These are phyloP conservation scores for Begonia fuchsioides DNA, from an alignment of 306 rosid genomes.

Conservation along the genomic window DNA sequence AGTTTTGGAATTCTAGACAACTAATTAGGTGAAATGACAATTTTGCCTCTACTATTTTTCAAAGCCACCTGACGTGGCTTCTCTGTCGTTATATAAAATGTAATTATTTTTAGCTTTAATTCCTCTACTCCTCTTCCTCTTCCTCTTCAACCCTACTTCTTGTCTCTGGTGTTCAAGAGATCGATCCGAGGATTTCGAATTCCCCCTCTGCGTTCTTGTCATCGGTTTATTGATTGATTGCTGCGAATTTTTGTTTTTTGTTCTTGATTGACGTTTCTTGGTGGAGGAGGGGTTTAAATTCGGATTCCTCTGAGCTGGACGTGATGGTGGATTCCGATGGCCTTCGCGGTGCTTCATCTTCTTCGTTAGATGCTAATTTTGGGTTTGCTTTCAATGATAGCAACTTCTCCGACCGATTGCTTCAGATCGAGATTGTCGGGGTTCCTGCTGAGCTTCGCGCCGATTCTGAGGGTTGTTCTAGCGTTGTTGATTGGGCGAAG, in stretches of 20 bases:
- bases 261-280: not conserved
- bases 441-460: slow-evolving; percentile 34
- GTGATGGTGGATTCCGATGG: slow-evolving; percentile 51
- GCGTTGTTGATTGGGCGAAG: slow-evolving; percentile 85
- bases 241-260: slow-evolving; percentile 6
- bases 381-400: slow-evolving; percentile 93
- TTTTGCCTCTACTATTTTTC: no score
- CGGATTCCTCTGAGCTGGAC: slow-evolving; percentile 79
- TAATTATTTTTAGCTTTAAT: not conserved
- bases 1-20: no score
- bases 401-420: slow-evolving; percentile 85
- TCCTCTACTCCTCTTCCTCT: not conserved
- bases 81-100: no score
- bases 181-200: no score
- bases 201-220: no score
- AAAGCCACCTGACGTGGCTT: no score
- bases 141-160: not conserved
- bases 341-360: slow-evolving; percentile 26
- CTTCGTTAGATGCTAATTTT: slow-evolving; percentile 56
- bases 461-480: slow-evolving; percentile 41
- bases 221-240: not conserved
- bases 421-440: slow-evolving; percentile 72
- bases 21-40: no score
- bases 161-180: no score
- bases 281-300: slow-evolving; percentile 12